Evolutionary conservation across 768 basidiomycete species (phyloP).

Genomic region (Mycena galericulata): DNA sequence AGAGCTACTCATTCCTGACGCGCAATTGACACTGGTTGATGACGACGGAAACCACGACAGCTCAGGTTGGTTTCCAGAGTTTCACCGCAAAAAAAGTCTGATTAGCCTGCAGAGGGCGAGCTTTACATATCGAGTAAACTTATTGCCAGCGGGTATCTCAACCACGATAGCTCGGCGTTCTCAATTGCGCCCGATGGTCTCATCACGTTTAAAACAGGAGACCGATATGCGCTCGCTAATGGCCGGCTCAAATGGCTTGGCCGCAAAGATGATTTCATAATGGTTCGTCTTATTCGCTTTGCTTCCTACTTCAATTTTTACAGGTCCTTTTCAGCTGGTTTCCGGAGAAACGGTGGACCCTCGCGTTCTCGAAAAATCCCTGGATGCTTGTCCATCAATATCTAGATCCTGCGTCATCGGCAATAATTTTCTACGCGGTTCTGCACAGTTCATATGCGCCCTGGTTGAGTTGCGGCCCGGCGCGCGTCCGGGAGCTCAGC

Average conservation of each 20-base stretch:
- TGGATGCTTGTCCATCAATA: conserved; percentile 41
- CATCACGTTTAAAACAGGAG: conserved; percentile 48
- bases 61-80: conserved; percentile 34
- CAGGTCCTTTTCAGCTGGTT: conserved; percentile 40
- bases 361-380: conserved; percentile 44
- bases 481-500: conserved; percentile 12
- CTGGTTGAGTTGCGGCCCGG: conserved; percentile 42
- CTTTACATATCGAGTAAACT: conserved; percentile 44
- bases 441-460: conserved; percentile 46
- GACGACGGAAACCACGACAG: conserved; percentile 36
- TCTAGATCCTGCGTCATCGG: conserved; percentile 47
- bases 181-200: conserved; percentile 39
- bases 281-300: conserved; percentile 39
- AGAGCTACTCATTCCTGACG: conserved; percentile 43
- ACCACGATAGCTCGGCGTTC: conserved; percentile 44
- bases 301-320: background rate
- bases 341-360: conserved; percentile 51
- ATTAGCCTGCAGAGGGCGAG: conserved; percentile 41
- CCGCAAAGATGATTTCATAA: conserved; percentile 50
- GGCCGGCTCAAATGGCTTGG: conserved; percentile 47
- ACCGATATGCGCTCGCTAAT: conserved; percentile 42
- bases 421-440: conserved; percentile 46
- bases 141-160: conserved; percentile 45
- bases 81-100: background rate
- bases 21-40: conserved; percentile 40